Conservation (phyloP, 116 monocot genomes). For the Trichopus zeylanicus region DNA sequence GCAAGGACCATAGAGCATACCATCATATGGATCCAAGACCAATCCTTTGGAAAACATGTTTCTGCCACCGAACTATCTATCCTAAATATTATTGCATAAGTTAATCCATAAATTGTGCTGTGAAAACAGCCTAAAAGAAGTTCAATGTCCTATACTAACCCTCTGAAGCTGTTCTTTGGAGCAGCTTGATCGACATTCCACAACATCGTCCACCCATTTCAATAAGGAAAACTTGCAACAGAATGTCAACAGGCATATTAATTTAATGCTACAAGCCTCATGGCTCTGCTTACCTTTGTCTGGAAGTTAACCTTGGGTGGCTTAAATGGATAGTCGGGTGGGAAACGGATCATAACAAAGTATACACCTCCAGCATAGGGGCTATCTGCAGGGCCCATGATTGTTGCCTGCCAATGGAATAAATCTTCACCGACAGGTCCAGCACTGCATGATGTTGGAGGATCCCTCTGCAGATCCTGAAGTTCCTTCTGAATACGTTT, state of each 20-base stretch:
- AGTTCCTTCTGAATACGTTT: conserved; percentile 85
- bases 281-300: conserved; percentile 42
- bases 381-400: conserved; percentile 79
- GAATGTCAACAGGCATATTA: background rate
- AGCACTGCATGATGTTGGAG: conserved; percentile 80
- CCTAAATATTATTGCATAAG: too few relatives aligned
- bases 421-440: conserved; percentile 80
- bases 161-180: too few relatives aligned
- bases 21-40: too few relatives aligned
- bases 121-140: too few relatives aligned
- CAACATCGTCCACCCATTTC: too few relatives aligned
- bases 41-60: too few relatives aligned
- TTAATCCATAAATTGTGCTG: too few relatives aligned
- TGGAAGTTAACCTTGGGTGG: conserved; percentile 85
- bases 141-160: too few relatives aligned
- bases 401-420: conserved; percentile 83
- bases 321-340: conserved; percentile 77
- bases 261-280: background rate
- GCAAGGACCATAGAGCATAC: too few relatives aligned
- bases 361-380: conserved; percentile 79
- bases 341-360: conserved; percentile 71
- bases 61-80: too few relatives aligned
- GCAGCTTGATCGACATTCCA: too few relatives aligned
- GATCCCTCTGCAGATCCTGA: conserved; percentile 67
- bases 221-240: background rate